Evolutionary conservation across 148 eudicot genomes (phyloP).

Genomic region (Chenopodium quinoa): DNA sequence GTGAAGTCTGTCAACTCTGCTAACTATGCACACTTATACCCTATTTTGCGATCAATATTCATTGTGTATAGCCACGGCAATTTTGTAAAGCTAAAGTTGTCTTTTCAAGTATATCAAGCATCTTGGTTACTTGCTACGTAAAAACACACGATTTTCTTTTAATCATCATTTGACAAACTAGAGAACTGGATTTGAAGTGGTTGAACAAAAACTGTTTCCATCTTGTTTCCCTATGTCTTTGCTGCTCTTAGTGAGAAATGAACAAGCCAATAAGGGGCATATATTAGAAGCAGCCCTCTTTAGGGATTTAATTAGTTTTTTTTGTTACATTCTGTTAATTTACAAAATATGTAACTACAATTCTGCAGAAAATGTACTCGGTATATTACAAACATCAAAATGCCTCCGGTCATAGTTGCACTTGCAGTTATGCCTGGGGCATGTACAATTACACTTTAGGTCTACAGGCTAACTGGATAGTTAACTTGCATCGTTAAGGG

Average conservation of each 20-base stretch:
- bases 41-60: background rate
- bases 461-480: background rate
- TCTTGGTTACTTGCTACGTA: too few relatives aligned
- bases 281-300: conserved; percentile 15
- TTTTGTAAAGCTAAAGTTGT: too few relatives aligned
- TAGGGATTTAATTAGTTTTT: conserved; percentile 5
- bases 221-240: background rate
- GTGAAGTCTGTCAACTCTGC: background rate
- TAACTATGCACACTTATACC: background rate
- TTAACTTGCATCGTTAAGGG: conserved; percentile 38
- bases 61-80: background rate
- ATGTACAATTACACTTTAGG: background rate
- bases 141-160: background rate
- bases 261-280: conserved; percentile 16
- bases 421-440: background rate
- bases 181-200: background rate
- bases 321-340: conserved; percentile 8
- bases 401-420: conserved; percentile 4
- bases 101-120: too few relatives aligned
- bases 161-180: too few relatives aligned
- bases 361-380: background rate
- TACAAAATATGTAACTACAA: conserved; percentile 25
- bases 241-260: too few relatives aligned
- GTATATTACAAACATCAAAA: conserved; percentile 27
- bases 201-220: background rate